These are phyloP conservation scores for Myrmaecium sp. DNA, from an alignment of 2,329 filamentous ascomycete genomes.

Conservation along the genomic window DNA sequence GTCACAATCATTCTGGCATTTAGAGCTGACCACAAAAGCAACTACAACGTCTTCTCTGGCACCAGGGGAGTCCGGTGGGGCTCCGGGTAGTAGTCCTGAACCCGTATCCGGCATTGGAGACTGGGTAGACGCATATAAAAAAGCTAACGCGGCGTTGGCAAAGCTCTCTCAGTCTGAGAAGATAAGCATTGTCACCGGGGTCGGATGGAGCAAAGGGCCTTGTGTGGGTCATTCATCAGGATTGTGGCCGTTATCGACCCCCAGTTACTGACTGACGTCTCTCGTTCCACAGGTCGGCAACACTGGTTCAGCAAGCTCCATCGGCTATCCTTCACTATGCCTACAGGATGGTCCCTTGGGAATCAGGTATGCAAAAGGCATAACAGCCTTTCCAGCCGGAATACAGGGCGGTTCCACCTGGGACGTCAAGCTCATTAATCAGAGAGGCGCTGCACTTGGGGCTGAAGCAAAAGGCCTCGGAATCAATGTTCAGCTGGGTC, in stretches of 20 bases:
- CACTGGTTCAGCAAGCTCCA: constrained; percentile 16
- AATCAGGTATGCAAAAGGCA: constrained; percentile 19
- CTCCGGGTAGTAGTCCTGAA: too few species aligned
- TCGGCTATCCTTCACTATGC: constrained; percentile 21
- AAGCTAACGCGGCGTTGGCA: constrained; percentile 22
- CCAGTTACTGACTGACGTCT: too few species aligned
- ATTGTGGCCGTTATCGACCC: too few species aligned
- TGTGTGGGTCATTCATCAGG: too few species aligned
- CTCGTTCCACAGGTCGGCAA: too few species aligned
- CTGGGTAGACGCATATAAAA: constrained; percentile 23
- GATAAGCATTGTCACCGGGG: constrained; percentile 20
- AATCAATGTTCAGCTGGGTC: constrained; percentile 25
- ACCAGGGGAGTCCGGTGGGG: too few species aligned
- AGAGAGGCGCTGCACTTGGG: constrained; percentile 18
- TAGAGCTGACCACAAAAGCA: too few species aligned
- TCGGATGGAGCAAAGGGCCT: constrained; percentile 16
- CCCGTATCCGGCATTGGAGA: constrained; percentile 2
- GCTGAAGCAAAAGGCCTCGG: constrained; percentile 25
- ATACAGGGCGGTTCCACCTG: constrained; percentile 23
- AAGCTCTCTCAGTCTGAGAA: constrained; percentile 24
- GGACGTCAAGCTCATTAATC: constrained; percentile 17
- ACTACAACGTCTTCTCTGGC: too few species aligned
- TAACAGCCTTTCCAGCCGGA: constrained; percentile 22
- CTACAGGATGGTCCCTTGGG: constrained; percentile 24
- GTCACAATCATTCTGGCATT: too few species aligned